A percentile compares a stretch with the other conserved stretches of the same genome.
These are phyloP conservation scores for Debaryomyces nepalensis DNA, from an alignment of 1,139 yeast genomes.

Conservation along the genomic window DNA sequence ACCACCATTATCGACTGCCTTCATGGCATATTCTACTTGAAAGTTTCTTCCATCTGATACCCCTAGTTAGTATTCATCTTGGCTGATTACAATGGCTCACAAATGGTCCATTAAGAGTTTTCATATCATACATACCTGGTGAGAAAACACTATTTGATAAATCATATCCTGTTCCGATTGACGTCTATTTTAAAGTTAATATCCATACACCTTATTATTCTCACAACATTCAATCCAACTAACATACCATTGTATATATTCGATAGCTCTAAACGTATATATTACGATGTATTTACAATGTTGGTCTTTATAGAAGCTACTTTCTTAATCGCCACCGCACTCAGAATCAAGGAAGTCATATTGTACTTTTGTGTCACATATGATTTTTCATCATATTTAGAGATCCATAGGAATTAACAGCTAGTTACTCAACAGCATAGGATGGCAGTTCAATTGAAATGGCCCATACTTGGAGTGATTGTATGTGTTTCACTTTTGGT, in stretches of 20 bases:
- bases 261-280: slow-evolving; percentile 7
- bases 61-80: slow-evolving; percentile 29
- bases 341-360: slow-evolving; percentile 4
- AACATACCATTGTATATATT: slow-evolving; percentile 15
- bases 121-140: slow-evolving; percentile 36
- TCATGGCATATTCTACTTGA: slow-evolving; percentile 97
- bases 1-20: slow-evolving; percentile 97
- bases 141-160: slow-evolving; percentile 88
- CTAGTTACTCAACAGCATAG: not conserved
- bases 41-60: slow-evolving; percentile 93
- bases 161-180: slow-evolving; percentile 97
- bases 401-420: not conserved
- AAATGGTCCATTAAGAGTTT: not conserved
- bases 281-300: not conserved
- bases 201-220: not conserved
- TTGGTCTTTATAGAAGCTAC: not conserved
- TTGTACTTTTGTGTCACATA: slow-evolving; percentile 15
- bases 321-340: slow-evolving; percentile 18
- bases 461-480: slow-evolving; percentile 64
- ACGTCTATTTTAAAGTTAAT: slow-evolving; percentile 49
- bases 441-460: slow-evolving; percentile 48
- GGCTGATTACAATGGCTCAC: not conserved
- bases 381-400: not conserved
- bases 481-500: slow-evolving; percentile 33
- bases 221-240: not conserved